Conservation (phyloP, 2,329 filamentous ascomycete species). For the Paecilomyces formosus region DNA sequence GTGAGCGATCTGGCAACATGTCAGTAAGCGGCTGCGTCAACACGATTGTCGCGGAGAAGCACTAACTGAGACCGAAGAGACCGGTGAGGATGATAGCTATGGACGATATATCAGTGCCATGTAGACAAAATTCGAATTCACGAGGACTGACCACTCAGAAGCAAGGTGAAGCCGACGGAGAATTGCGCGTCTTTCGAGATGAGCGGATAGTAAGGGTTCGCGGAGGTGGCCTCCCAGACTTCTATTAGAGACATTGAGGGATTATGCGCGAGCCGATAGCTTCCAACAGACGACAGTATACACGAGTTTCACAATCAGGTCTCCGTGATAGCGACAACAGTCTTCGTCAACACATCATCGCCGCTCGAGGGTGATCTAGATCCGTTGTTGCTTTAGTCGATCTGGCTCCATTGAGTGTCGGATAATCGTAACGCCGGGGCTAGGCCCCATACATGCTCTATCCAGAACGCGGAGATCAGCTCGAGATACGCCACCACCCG, state of each 20-base stretch:
- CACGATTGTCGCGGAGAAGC: background rate
- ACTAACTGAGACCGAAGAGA: slow-evolving; percentile 78
- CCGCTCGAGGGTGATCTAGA: background rate
- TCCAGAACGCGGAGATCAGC: slow-evolving; percentile 11
- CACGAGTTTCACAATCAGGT: background rate
- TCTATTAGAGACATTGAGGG: slow-evolving; percentile 62
- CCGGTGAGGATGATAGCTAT: slow-evolving; percentile 62
- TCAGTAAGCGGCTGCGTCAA: slow-evolving; percentile 3
- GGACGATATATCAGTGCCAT: background rate
- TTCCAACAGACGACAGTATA: background rate
- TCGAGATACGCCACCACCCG: slow-evolving; percentile 1
- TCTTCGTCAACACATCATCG: background rate
- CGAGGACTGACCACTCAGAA: slow-evolving; percentile 52
- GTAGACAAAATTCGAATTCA: background rate
- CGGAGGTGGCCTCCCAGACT: slow-evolving; percentile 87
- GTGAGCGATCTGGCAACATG: slow-evolving; percentile 61
- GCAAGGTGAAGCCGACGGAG: slow-evolving; percentile 66
- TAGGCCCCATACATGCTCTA: slow-evolving; percentile 10
- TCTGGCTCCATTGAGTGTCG: slow-evolving; percentile 15
- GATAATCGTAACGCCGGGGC: slow-evolving; percentile 15
- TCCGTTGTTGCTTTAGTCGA: slow-evolving; percentile 9
- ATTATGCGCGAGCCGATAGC: background rate
- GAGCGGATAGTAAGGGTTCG: slow-evolving; percentile 73
- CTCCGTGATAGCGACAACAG: background rate
- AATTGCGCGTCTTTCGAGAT: slow-evolving; percentile 81